Percentiles rank a stretch among this genome's conserved stretches.
These are phyloP conservation scores for Isochrysis galbana DNA, from an alignment of 78 protist species.

Conservation along the genomic window DNA sequence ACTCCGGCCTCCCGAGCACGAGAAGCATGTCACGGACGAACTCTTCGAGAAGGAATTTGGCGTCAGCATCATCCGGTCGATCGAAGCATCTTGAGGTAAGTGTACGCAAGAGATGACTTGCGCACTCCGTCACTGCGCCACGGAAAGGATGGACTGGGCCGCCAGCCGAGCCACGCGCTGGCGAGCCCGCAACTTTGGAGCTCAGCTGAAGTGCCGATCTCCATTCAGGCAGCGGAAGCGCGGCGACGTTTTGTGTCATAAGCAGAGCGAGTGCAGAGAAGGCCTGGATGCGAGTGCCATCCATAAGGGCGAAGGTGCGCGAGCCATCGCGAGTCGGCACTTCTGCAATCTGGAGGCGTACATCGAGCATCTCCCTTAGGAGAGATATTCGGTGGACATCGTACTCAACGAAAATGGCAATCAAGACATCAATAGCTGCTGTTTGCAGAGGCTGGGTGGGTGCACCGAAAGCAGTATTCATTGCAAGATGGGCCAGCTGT, in stretches of 20 bases:
- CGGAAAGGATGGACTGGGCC: not conserved
- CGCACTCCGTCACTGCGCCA: not conserved
- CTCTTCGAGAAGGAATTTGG: not conserved
- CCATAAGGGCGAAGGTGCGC: not conserved
- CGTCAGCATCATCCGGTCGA: not conserved
- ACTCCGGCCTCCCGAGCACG: not conserved
- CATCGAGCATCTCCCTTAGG: not conserved
- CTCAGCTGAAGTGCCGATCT: too few relatives aligned
- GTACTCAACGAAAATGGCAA: not conserved
- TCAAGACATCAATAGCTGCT: not conserved
- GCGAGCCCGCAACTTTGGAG: too few relatives aligned
- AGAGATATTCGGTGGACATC: not conserved
- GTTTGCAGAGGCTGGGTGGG: not conserved
- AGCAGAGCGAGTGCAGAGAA: not conserved
- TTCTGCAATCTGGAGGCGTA: not conserved
- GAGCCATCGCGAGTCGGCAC: not conserved
- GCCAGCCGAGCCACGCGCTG: not conserved
- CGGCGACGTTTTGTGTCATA: not conserved
- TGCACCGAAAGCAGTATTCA: not conserved
- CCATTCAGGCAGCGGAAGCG: not conserved
- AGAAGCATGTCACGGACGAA: not conserved
- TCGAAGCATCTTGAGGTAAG: not conserved
- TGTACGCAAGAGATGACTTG: not conserved
- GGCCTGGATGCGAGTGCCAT: not conserved
- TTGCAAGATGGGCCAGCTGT: not conserved